Evolutionary conservation across 345 rosid species (phyloP), one percentile per base, ranked within the genome.

Genomic region (Bruguiera parviflora): DNA sequence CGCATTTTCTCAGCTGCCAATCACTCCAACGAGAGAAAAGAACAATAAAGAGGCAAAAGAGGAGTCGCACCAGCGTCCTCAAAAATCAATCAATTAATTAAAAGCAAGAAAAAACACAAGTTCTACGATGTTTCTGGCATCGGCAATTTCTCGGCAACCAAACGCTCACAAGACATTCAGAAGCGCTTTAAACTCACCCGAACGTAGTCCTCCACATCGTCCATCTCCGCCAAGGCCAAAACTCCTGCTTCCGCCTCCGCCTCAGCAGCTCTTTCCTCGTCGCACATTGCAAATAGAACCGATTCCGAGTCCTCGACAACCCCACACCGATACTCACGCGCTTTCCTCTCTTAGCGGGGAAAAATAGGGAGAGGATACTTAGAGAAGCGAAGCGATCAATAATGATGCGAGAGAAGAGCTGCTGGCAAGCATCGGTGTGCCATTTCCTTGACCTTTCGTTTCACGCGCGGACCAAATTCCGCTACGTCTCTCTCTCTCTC

Each of bases 201-300:
- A 79, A 77, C 61, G 70, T 73, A 89, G 33, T 86, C 90, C 28
- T 92, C 86, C 15, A 88, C 93, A 46, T 89, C 88, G 33, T 82
- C 85, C 67, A 89, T 75, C 63, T 87, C 88, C 55, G 85, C 84
- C 29, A 88, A 67, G 65, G 53, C 39, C 35, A 85, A 65, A 21
- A 13, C 49, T 43, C 49, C 49, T 0, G 18, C 49, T 15, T 43
- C 19, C 19, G 19, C 49, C 49, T 11, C 49, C 13, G 47, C 16
- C 47, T 3, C 16, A 5, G 49, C 49, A 1, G 58, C 71, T 67
- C 86, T 58, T 28, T 69, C 68, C 47, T 78, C 83, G 61, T 64
- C 85, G 39, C 87, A 84, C 93, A 92, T 88, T 55, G 75, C 37
- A 24, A 53, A 10, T 0, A n/a, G 32, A 31, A 10, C 6, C 8